Evolutionary conservation across 331 rosid species (phyloP), one percentile per base, ranked within the genome.

Genomic region (Cucumis variabilis): DNA sequence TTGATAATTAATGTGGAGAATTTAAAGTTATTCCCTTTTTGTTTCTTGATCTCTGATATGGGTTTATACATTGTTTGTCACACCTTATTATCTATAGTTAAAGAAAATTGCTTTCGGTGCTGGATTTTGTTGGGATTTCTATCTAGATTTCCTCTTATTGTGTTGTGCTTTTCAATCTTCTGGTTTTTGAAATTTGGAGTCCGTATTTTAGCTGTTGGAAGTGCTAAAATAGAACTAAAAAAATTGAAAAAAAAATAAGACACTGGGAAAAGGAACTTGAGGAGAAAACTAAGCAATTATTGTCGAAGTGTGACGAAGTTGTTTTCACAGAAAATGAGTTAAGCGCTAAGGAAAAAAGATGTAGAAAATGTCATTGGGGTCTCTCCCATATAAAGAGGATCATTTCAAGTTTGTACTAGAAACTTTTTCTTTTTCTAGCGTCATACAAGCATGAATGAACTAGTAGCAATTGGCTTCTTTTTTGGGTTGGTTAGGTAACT

Each of bases 261-360:
- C 99, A 97, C 87, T 90, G 93, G 90, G 98, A 93, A 88, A 94
- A 94, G 89, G 98, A 95, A 90, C 93, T 95, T 84, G 92, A 92
- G 90, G 99, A 94, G 92, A 97, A 94, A 92, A 89, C 84, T 28
- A 88, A 89, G 27, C 96, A 93, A 90, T 90, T 97, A 88, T 90
- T 85, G 90, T 94, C 98, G n/a, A 97, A 94, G 92, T 93, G 89
- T 84, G 98, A 92, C 73, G 99, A 97, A 90, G 99, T 98, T 91
- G 87, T 93, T 81, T 27, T 95, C 12, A 98, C 94, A 13, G 98
- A 93, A 90, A 94, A 90, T 63, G 98, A 97, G 89, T 95, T 97
- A 46, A 86, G 37, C 27, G 86, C 89, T 46, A 93, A 95, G n/a
- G 86, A 90, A 62, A 85, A 92, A 89, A 83, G 98, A 95, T 75